These are phyloP conservation scores for Wallacemonas sp. DNA, from an alignment of 208 protist species.

Conservation along the genomic window DNA sequence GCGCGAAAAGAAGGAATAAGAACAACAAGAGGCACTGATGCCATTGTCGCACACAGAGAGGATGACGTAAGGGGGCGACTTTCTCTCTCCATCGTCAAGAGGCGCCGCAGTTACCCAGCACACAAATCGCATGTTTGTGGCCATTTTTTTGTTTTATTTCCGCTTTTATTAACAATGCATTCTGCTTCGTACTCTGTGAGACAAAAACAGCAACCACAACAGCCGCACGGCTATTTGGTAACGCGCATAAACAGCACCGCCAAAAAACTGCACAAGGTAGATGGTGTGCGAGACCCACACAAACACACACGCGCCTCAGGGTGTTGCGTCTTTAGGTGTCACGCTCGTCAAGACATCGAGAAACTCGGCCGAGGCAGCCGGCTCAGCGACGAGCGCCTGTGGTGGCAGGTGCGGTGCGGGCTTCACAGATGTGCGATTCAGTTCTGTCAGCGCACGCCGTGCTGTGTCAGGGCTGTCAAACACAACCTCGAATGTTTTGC, in stretches of 20 bases:
- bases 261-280: no score
- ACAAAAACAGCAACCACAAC: slow-evolving; percentile 1
- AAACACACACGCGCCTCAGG: not conserved
- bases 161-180: not conserved
- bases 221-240: not conserved
- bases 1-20: no score
- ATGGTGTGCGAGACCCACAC: no score
- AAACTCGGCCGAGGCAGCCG: slow-evolving; percentile 68
- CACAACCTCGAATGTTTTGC: slow-evolving; percentile 64
- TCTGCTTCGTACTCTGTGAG: not conserved
- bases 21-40: no score
- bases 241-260: not conserved
- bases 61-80: no score
- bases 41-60: no score
- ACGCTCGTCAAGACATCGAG: slow-evolving; percentile 21
- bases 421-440: slow-evolving; percentile 35
- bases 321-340: not conserved
- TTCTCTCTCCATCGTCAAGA: no score
- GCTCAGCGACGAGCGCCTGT: slow-evolving; percentile 50
- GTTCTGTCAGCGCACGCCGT: slow-evolving; percentile 44
- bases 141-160: not conserved
- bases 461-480: slow-evolving; percentile 51
- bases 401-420: slow-evolving; percentile 11
- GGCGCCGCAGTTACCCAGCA: no score
- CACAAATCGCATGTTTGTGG: no score